phyloP scores from a whole-genome alignment of 768 basidiomycete genomes.

The Kwoniella mangroviensis region DNA sequence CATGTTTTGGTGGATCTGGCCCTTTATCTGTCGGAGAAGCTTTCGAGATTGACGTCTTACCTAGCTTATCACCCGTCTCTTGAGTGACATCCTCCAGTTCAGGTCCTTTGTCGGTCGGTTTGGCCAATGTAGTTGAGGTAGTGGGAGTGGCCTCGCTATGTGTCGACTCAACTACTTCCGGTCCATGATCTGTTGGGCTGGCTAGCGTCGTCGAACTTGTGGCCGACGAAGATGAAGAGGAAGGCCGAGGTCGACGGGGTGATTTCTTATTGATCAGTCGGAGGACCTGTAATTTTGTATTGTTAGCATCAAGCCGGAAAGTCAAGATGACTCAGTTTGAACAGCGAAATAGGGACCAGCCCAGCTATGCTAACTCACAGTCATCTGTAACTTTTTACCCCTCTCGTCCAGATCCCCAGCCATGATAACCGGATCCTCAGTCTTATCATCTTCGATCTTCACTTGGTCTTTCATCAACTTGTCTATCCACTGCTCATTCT shows the following conservation, averaged over 20 bases:
- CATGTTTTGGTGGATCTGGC: conserved; percentile 27
- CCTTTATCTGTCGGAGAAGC: conserved; percentile 10
- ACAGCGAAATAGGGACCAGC: neutral
- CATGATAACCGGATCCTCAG: conserved; percentile 75
- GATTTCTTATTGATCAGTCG: conserved; percentile 43
- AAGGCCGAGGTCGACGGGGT: conserved; percentile 37
- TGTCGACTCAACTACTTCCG: conserved; percentile 13
- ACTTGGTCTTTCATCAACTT: conserved; percentile 83
- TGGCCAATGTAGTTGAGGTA: conserved; percentile 11
- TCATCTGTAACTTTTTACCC: conserved; percentile 77
- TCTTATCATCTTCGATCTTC: conserved; percentile 69
- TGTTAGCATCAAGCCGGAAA: neutral
- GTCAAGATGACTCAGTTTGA: neutral
- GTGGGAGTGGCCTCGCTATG: neutral
- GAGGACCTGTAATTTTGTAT: conserved; percentile 33
- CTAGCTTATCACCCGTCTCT: conserved; percentile 4
- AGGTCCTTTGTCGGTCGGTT: conserved; percentile 14
- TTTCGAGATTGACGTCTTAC: conserved; percentile 10
- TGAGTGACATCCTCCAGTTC: conserved; percentile 5
- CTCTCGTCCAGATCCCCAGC: conserved; percentile 83
- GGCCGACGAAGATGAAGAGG: conserved; percentile 21
- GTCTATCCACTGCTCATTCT: conserved; percentile 82
- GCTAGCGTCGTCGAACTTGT: conserved; percentile 18
- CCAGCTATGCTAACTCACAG: conserved; percentile 52
- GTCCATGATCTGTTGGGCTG: conserved; percentile 23